phyloP scores from a whole-genome alignment of 2,329 filamentous ascomycete species.

The Alternaria sp. region DNA sequence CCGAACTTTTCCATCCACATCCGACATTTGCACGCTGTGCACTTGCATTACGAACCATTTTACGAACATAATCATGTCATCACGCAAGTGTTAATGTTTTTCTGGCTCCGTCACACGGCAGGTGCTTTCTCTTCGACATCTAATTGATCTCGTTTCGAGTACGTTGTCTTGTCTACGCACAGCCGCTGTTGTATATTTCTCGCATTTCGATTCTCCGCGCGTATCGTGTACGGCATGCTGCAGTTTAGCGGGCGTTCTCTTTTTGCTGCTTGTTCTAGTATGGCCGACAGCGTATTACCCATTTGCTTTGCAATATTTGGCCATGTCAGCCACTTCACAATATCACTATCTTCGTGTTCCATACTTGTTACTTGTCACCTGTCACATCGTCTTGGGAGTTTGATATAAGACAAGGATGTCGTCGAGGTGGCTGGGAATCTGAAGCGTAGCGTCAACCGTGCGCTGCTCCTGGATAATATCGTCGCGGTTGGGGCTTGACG shows the following conservation, averaged over 20 bases:
- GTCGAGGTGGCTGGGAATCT: slow-evolving; percentile 11
- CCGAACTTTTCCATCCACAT: slow-evolving; percentile 4
- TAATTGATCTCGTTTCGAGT: slow-evolving; percentile 26
- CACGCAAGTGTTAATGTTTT: slow-evolving; percentile 45
- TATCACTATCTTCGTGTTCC: slow-evolving; percentile 6
- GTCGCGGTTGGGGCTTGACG: slow-evolving; percentile 17
- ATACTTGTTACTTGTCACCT: slow-evolving; percentile 6
- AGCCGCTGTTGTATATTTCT: slow-evolving; percentile 33
- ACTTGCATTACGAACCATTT: slow-evolving; percentile 33
- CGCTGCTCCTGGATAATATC: slow-evolving; percentile 24
- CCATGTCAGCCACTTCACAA: slow-evolving; percentile 6
- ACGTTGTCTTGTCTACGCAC: slow-evolving; percentile 24
- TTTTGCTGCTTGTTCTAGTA: slow-evolving; percentile 15
- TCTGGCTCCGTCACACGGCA: slow-evolving; percentile 31
- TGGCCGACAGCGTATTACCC: slow-evolving; percentile 16
- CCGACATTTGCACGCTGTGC: slow-evolving; percentile 16
- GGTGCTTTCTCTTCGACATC: slow-evolving; percentile 29
- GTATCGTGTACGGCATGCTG: slow-evolving; percentile 29
- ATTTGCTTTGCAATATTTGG: slow-evolving; percentile 18
- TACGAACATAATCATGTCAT: slow-evolving; percentile 34
- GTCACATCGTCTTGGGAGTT: slow-evolving; percentile 10
- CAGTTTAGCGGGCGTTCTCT: slow-evolving; percentile 47
- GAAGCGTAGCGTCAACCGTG: slow-evolving; percentile 16
- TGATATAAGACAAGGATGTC: slow-evolving; percentile 8
- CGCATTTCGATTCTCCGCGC: slow-evolving; percentile 19